Conservation (phyloP, 108 stramenopile species). For the Pseudonitzschia multistriata region DNA sequence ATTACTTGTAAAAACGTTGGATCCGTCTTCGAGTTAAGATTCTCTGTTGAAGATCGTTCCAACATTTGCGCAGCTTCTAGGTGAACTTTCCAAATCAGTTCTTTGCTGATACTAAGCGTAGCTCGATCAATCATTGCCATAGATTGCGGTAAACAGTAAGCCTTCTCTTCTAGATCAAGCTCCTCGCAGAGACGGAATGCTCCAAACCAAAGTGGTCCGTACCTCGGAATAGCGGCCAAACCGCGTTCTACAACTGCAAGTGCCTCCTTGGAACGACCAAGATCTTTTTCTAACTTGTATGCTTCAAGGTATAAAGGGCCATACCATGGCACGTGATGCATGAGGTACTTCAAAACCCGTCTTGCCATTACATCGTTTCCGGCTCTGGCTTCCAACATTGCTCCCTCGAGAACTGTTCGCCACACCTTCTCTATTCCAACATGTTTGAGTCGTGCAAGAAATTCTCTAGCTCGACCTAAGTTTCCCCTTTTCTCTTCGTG, state of each 20-base stretch:
- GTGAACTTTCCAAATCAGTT: conserved; percentile 95
- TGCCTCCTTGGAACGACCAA: conserved; percentile 74
- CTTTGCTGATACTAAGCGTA: conserved; percentile 81
- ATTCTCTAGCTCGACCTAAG: conserved; percentile 67
- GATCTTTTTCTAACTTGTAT: conserved; percentile 87
- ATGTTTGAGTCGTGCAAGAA: conserved; percentile 87
- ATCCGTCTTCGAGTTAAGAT: conserved; percentile 38
- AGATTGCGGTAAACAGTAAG: conserved; percentile 62
- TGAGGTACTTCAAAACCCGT: conserved; percentile 82
- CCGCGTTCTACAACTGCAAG: conserved; percentile 90
- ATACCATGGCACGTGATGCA: conserved; percentile 95
- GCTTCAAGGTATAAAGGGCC: conserved; percentile 96
- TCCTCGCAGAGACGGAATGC: conserved; percentile 90
- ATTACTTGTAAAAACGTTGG: conserved; percentile 27
- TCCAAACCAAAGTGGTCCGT: conserved; percentile 97
- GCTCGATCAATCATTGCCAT: conserved; percentile 82
- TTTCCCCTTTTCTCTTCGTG: conserved; percentile 86
- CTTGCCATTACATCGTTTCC: conserved; percentile 87
- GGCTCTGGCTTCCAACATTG: conserved; percentile 91
- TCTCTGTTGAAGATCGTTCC: conserved; percentile 76
- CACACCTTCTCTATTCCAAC: conserved; percentile 90
- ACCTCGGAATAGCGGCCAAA: conserved; percentile 87
- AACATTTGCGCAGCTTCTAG: conserved; percentile 92
- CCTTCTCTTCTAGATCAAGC: conserved; percentile 50
- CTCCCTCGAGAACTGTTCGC: conserved; percentile 95